Evolutionary conservation across 176 grass and related monocot genomes (phyloP), one percentile per base, ranked within the genome.

Genomic region (Oryza meridionalis): DNA sequence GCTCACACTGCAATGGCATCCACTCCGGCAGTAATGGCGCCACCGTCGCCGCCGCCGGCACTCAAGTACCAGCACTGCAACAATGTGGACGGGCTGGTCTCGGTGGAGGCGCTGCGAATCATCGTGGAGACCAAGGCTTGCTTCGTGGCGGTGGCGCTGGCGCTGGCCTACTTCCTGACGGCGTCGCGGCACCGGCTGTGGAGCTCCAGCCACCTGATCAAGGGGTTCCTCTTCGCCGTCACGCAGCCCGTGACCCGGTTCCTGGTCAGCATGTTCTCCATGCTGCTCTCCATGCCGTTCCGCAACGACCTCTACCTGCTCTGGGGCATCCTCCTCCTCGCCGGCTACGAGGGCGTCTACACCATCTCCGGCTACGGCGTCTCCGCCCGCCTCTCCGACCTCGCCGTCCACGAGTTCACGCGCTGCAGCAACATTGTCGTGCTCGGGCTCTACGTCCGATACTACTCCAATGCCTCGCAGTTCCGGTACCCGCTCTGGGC

Each of bases 271-370:
- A 85, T 78, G 63, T 83, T 81, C 80, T 43, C 65, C 38, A 77
- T 83, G 80, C 80, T 82, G 24, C 80, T 82, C 53, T 17, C 80
- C 69, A 82, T 82, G 80, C 80, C 80, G 9, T 82, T 82, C 69
- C 80, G 69, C 53, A 82, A 13, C 80, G 80, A 82, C 80, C 80
- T 82, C 38, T 82, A 82, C 38, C 80, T 82, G 9, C 80, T 82
- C 16, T 82, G 80, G 80, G 80, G 80, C 15, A 82, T 82, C 65
- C 51, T 88, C 27, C 72, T 88, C 51, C 75, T 70, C 37, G 40
- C 65, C 15, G 64, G 80, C 25, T 78, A 77, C 64, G 86, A 70
- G 50, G 69, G 78, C 66, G 40, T 77, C 27, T 77, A 75, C 78
- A 82, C 72, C 72, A 76, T 76, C 85, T 67, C 62, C 22, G 72